Base-by-base conservation (phyloP, 345 rosid genomes). In the Laguncularia racemosa region DNA sequence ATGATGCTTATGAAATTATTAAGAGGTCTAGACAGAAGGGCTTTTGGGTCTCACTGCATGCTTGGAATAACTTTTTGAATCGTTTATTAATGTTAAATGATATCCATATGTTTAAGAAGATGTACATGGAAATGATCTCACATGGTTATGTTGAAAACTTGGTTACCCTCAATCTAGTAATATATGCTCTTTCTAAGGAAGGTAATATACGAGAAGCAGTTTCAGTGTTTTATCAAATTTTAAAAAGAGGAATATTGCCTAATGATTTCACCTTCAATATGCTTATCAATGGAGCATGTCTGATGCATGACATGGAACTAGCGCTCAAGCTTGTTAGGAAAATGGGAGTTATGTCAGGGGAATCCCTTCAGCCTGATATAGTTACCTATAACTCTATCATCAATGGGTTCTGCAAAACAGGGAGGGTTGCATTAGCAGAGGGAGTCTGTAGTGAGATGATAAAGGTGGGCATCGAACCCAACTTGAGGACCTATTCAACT, bases 181-280 rank as follows among this genome's bases (percentile, higher is more conserved):
- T 82, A 43, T 71, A 80, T 72, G 84, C 89, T 48, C 77, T 77
- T 67, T 78, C 84, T 63, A 84, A 75, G 66, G 78, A 82, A 65
- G 40, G 40, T 51, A 68, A 62, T 67, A 43, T 80, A 64, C 46
- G 26, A 16, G 82, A 78, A 75, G 81, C 91, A 9, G 23, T 80
- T 38, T 80, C 86, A 1, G 67, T 71, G 26, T 75, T 80, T 64
- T 82, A 84, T 59, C 71, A 68, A 72, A 76, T 76, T 79, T 62
- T 84, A 73, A 87, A 87, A 74, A 20, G 70, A 62, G 84, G 86
- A 20, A 59, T 77, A 44, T 70, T 81, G 79, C 91, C 91, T 56
- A 84, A 87, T 65, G 78, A 76, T 75, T 83, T 84, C 67, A 78
- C 82, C 59, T 80, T 81, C 66, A 87, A 82, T 57, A 73, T 84